Conservation (phyloP, 2,329 filamentous ascomycete species). For the Epicoccum sorghinum region DNA sequence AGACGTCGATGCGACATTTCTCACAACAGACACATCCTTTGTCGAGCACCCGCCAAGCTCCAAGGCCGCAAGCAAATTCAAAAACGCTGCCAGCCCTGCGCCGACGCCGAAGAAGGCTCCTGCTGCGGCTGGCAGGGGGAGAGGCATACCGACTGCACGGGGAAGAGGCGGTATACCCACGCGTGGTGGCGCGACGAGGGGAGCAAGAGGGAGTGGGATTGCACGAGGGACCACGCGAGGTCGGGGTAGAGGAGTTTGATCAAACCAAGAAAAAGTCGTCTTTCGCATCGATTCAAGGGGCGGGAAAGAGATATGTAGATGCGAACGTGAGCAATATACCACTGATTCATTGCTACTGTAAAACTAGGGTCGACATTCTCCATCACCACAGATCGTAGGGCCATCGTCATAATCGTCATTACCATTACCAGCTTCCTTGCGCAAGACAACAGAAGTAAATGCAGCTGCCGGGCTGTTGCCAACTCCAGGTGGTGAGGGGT, state of each 20-base stretch:
- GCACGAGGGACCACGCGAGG: conserved; percentile 43
- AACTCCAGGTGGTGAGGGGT: conserved; percentile 29
- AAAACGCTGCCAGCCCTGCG: conserved; percentile 42
- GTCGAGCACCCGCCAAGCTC: conserved; percentile 78
- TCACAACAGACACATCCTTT: conserved; percentile 93
- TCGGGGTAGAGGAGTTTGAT: conserved; percentile 38
- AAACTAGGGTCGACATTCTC: neutral
- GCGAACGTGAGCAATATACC: conserved; percentile 16
- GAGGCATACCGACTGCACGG: conserved; percentile 43
- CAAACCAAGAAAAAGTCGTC: too few species aligned
- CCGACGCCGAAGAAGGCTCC: conserved; percentile 30
- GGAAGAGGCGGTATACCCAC: conserved; percentile 42
- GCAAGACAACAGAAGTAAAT: conserved; percentile 31
- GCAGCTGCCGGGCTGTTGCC: conserved; percentile 33
- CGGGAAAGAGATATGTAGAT: neutral
- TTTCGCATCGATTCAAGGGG: neutral
- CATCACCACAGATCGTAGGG: neutral
- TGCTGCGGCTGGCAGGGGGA: conserved; percentile 34
- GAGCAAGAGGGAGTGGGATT: conserved; percentile 47
- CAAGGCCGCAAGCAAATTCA: conserved; percentile 53
- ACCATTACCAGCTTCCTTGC: conserved; percentile 23
- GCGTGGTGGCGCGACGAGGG: conserved; percentile 39
- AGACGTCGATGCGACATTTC: conserved; percentile 80
- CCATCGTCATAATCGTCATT: conserved; percentile 10
- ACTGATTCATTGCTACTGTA: conserved; percentile 11